Percentiles rank a stretch among this genome's conserved stretches.
These are phyloP conservation scores for Ricinus communis DNA, from an alignment of 345 rosid genomes.

Conservation along the genomic window DNA sequence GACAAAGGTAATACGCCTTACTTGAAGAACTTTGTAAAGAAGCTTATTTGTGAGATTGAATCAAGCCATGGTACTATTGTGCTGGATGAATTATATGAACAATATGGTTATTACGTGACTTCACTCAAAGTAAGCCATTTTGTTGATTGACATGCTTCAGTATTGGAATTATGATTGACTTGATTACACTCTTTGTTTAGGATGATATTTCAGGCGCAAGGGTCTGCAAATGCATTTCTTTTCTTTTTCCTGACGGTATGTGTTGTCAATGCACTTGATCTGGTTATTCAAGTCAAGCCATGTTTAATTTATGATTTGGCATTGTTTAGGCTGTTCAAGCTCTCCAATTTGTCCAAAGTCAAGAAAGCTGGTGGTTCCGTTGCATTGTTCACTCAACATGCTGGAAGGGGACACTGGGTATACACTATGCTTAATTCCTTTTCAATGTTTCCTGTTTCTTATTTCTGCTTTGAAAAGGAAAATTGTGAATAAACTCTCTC, in stretches of 20 bases:
- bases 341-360: conserved; percentile 44
- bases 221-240: conserved; percentile 63
- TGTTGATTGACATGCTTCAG: conserved; percentile 3
- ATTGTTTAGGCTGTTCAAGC: conserved; percentile 39
- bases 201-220: conserved; percentile 41
- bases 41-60: conserved; percentile 69
- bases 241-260: conserved; percentile 70
- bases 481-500: background rate
- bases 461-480: too few relatives aligned
- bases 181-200: conserved; percentile 24
- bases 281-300: background rate
- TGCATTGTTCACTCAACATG: conserved; percentile 80
- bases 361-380: conserved; percentile 49
- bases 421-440: conserved; percentile 10
- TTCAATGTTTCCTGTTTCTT: background rate
- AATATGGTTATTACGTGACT: conserved; percentile 51
- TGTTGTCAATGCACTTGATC: conserved; percentile 1
- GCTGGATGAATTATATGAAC: conserved; percentile 69
- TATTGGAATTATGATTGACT: background rate
- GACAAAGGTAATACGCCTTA: conserved; percentile 48
- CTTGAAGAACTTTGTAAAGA: conserved; percentile 62
- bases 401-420: conserved; percentile 95
- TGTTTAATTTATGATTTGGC: conserved; percentile 15
- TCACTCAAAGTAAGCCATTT: conserved; percentile 47
- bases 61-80: conserved; percentile 41